These are phyloP conservation scores for Epithele typhae DNA, from an alignment of 768 basidiomycete species.

Conservation along the genomic window DNA sequence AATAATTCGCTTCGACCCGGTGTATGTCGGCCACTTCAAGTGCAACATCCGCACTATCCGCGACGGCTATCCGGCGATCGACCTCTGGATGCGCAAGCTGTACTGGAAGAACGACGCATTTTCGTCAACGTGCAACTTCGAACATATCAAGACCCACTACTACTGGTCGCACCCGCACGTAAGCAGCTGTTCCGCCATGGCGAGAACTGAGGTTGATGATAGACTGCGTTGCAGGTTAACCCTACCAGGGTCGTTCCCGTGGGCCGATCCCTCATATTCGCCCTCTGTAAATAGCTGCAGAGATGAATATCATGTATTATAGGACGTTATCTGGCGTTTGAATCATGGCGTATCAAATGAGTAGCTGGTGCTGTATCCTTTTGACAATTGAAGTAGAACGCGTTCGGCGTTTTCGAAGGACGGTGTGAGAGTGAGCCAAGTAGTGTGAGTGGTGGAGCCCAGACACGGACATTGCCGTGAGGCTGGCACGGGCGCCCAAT, in stretches of 20 bases:
- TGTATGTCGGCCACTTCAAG: slow-evolving; percentile 91
- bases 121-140: slow-evolving; percentile 81
- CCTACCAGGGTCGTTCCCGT: slow-evolving; percentile 70
- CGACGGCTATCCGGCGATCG: slow-evolving; percentile 79
- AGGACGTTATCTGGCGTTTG: no score
- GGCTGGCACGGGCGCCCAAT: no score
- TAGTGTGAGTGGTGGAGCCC: no score
- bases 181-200: neutral
- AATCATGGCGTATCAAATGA: no score
- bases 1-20: slow-evolving; percentile 85
- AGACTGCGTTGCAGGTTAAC: slow-evolving; percentile 53
- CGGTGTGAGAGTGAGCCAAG: no score
- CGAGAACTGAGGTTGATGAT: neutral
- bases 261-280: slow-evolving; percentile 71
- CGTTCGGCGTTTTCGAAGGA: no score
- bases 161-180: slow-evolving; percentile 59
- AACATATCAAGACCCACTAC: slow-evolving; percentile 80
- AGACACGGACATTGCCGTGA: no score
- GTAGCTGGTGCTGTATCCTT: no score
- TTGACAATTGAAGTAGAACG: no score
- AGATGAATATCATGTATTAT: no score
- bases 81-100: slow-evolving; percentile 80
- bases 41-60: slow-evolving; percentile 87
- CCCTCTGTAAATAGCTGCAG: slow-evolving; percentile 57
- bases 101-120: slow-evolving; percentile 93